Conservation (phyloP, 495 filamentous ascomycete genomes). For the Viridothelium virens region DNA sequence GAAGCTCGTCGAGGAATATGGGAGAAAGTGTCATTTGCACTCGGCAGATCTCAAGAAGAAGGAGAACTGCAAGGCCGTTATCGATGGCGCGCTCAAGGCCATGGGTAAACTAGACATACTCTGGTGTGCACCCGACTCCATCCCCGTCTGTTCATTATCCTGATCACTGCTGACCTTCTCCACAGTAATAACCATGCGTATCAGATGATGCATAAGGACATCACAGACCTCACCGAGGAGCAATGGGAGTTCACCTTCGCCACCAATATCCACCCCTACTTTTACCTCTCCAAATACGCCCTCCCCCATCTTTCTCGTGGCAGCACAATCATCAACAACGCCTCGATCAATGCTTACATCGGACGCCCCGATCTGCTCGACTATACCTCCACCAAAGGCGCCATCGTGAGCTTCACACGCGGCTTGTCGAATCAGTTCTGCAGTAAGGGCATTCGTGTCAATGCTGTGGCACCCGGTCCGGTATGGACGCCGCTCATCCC, state of each 20-base stretch:
- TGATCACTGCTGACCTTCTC: not conserved
- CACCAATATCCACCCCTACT: constrained; percentile 39
- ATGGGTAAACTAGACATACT: constrained; percentile 68
- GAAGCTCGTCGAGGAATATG: constrained; percentile 55
- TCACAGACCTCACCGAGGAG: constrained; percentile 65
- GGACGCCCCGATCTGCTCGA: constrained; percentile 76
- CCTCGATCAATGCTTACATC: constrained; percentile 73
- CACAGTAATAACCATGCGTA: constrained; percentile 62
- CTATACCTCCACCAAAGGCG: constrained; percentile 78
- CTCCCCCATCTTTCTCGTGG: constrained; percentile 70
- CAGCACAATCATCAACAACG: constrained; percentile 75
- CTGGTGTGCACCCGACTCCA: constrained; percentile 20
- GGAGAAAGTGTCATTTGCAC: constrained; percentile 53
- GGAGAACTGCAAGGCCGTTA: constrained; percentile 61
- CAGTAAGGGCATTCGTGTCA: constrained; percentile 68
- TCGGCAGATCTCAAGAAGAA: constrained; percentile 53
- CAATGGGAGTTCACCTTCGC: constrained; percentile 58
- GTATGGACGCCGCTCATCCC: constrained; percentile 83
- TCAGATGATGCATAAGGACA: constrained; percentile 63
- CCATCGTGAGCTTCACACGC: constrained; percentile 73
- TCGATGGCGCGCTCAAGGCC: constrained; percentile 54
- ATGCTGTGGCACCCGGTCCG: constrained; percentile 71
- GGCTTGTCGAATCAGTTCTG: constrained; percentile 70
- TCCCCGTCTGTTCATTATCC: not conserved
- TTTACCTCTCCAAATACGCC: constrained; percentile 62